Conservation (phyloP, 495 filamentous ascomycete genomes). For the Amphirosellinia nigrospora region DNA sequence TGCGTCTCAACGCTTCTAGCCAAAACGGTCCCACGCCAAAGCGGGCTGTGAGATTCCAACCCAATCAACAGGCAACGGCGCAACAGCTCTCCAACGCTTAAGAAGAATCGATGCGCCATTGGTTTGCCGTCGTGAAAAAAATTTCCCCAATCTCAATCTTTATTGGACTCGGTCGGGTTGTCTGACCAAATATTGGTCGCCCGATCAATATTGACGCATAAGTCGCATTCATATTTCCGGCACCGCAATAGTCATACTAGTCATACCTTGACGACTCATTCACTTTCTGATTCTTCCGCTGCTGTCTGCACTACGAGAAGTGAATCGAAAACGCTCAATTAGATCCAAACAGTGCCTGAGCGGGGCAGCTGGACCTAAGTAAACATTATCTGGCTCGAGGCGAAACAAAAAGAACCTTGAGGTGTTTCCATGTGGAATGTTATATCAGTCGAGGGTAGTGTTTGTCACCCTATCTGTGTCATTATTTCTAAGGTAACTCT, state of each 20-base stretch:
- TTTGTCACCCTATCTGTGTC: neutral
- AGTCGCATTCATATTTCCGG: neutral
- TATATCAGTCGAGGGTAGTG: neutral
- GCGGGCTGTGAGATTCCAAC: constrained; percentile 13
- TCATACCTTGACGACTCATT: neutral
- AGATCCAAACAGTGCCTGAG: neutral
- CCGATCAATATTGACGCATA: constrained; percentile 13
- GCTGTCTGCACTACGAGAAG: neutral
- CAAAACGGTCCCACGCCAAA: constrained; percentile 5
- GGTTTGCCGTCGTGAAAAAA: constrained; percentile 20
- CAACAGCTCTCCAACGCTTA: constrained; percentile 4
- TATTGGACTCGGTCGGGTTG: constrained; percentile 16
- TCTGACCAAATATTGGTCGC: neutral
- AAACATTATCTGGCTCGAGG: neutral
- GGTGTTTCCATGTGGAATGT: no score
- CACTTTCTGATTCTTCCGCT: neutral
- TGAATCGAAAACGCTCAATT: neutral
- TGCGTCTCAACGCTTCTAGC: constrained; percentile 2
- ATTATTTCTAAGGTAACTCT: neutral
- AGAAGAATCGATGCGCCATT: neutral
- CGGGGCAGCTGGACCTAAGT: constrained; percentile 10
- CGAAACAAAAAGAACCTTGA: neutral
- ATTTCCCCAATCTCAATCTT: constrained; percentile 6
- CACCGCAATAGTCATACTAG: constrained; percentile 9
- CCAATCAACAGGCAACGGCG: constrained; percentile 15